Base-by-base conservation (phyloP, 1,139 yeast genomes). In the Yamadazyma taylorii region DNA sequence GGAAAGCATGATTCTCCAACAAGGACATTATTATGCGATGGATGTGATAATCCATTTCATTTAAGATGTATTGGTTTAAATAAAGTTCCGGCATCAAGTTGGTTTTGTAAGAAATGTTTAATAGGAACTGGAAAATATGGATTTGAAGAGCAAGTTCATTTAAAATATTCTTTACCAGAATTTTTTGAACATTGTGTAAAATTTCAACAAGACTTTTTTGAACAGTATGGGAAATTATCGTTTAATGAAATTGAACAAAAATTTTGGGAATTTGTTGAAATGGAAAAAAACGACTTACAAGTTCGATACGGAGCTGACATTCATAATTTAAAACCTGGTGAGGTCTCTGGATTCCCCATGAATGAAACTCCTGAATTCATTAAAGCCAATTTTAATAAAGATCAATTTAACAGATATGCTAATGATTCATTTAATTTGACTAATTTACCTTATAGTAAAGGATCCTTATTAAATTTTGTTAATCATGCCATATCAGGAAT, bases 51-150 rank as follows among this genome's bases (percentile, higher is more conserved):
- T 36, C 74, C 78, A 0, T 87, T 65, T 57, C 96, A 89, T 55
- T 67, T 69, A 60, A 58, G 64, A 30, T 87, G 96, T 52, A 61
- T 87, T 10, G 61, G 65, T 1, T 50, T 81, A 21, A 53, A 44
- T 14, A 47, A 50, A 2, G 59, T 81, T 1, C 89, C 89, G 0
- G 55, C 64, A 13, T 77, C 78, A 3, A 71, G 69, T 23, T 89
- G 96, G 96, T 83, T 72, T 53, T 90, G 97, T 58, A 84, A 82
- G 34, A 75, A 75, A 43, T 90, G 97, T 57, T 66, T 90, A 12
- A 71, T 85, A 5, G 96, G 96, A 0, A 85, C 90, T 2, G 94
- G 95, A 1, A 92, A 83, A 48, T 90, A 88, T 55, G 96, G 95
- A 0, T 90, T 90, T 58, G 90, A 85, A 48, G 95, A 86, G 46